A percentile compares a stretch with the other conserved stretches of the same genome.
Evolutionary conservation across 768 basidiomycete species (phyloP).

Genomic region (Termitomyces heimii): DNA sequence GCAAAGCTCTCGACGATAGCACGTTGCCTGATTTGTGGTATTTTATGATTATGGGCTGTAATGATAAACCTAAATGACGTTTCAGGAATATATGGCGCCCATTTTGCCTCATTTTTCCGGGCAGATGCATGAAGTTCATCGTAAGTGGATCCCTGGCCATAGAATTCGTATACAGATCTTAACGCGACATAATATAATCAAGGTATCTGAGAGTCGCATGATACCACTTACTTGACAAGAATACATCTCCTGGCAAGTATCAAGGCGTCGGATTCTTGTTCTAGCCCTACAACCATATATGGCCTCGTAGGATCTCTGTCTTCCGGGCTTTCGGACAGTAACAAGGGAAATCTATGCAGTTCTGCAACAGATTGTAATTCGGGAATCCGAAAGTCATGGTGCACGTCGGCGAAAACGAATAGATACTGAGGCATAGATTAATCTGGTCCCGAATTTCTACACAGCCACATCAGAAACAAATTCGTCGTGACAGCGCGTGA

Average conservation of each 20-base stretch:
- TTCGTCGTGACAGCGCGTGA: no score
- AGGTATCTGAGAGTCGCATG: background rate
- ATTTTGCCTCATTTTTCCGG: slow-evolving; percentile 34
- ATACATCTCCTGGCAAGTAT: slow-evolving; percentile 75
- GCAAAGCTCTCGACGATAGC: slow-evolving; percentile 72
- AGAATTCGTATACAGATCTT: slow-evolving; percentile 77
- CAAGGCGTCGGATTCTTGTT: slow-evolving; percentile 66
- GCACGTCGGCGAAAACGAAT: slow-evolving; percentile 75
- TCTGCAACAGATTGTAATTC: slow-evolving; percentile 77
- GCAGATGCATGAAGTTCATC: slow-evolving; percentile 60
- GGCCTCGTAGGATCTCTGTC: slow-evolving; percentile 54
- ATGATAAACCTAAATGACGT: slow-evolving; percentile 82
- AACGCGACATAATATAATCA: background rate
- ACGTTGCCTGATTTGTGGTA: slow-evolving; percentile 60
- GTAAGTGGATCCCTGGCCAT: slow-evolving; percentile 66
- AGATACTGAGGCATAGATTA: slow-evolving; percentile 29
- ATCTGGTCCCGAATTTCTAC: background rate
- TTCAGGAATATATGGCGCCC: slow-evolving; percentile 54
- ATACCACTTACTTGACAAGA: slow-evolving; percentile 59
- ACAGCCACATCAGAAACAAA: background rate
- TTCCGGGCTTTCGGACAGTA: slow-evolving; percentile 37
- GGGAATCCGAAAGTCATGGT: slow-evolving; percentile 79
- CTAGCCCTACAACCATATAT: slow-evolving; percentile 68
- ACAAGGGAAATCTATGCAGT: slow-evolving; percentile 58
- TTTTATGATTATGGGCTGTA: slow-evolving; percentile 67